phyloP scores from a whole-genome alignment of 345 rosid species.

The Limnanthes douglasii region DNA sequence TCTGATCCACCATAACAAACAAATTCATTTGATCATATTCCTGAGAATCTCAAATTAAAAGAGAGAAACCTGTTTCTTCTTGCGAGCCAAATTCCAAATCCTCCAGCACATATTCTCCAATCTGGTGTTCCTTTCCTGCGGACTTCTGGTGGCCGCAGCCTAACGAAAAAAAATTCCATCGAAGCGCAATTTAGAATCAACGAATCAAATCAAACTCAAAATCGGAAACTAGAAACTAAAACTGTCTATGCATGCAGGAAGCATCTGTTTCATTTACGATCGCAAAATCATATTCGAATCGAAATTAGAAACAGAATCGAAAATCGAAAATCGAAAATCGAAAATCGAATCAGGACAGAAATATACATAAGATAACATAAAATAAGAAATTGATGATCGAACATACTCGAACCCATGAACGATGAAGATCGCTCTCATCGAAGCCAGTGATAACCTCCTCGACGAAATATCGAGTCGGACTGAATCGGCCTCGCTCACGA shows the following conservation, averaged over 20 bases:
- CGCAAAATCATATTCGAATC: too few relatives aligned
- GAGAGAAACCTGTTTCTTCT: constrained; percentile 52
- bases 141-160: constrained; percentile 81
- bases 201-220: too few relatives aligned
- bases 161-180: constrained; percentile 4
- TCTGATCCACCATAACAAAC: background rate
- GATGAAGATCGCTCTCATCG: constrained; percentile 89
- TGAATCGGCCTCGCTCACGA: constrained; percentile 70
- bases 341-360: too few relatives aligned
- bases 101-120: constrained; percentile 88
- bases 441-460: constrained; percentile 67
- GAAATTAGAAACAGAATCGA: background rate
- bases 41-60: too few relatives aligned
- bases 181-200: too few relatives aligned
- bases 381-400: too few relatives aligned
- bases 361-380: too few relatives aligned
- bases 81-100: constrained; percentile 85
- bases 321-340: too few relatives aligned
- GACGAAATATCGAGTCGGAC: constrained; percentile 66
- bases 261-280: too few relatives aligned
- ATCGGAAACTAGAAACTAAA: too few relatives aligned
- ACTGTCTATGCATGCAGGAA: too few relatives aligned
- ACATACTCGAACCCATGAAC: constrained; percentile 61
- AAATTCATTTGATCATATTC: too few relatives aligned
- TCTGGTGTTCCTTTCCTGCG: constrained; percentile 72